phyloP scores from a whole-genome alignment of 1,284 basidiomycete genomes.

The Apiotrichum siamense region DNA sequence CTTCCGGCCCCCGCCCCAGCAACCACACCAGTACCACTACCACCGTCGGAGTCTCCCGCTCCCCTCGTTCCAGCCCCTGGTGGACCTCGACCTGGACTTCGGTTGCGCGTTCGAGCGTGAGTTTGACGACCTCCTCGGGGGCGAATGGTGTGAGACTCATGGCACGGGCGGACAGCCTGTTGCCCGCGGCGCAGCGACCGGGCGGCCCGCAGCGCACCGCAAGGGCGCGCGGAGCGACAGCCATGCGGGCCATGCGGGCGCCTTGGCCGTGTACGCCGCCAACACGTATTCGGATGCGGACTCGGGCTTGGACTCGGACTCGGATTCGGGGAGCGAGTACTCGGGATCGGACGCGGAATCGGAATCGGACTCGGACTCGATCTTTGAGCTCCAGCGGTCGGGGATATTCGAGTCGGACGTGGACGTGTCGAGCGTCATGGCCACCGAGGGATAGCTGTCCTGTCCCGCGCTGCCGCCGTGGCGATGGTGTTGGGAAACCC shows the following conservation, averaged over 20 bases:
- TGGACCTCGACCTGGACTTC: not conserved
- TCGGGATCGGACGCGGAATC: no score
- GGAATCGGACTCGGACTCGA: not conserved
- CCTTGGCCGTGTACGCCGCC: no score
- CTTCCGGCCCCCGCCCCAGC: not conserved
- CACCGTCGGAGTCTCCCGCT: not conserved
- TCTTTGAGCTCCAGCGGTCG: not conserved
- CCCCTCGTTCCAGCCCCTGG: not conserved
- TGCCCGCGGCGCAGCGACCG: not conserved
- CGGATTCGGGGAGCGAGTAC: not conserved
- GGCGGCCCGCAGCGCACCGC: not conserved
- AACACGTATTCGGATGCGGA: no score
- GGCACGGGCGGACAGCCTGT: not conserved
- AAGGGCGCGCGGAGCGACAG: not conserved
- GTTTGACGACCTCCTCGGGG: not conserved
- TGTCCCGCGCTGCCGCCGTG: no score
- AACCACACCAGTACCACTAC: not conserved
- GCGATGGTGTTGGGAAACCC: no score
- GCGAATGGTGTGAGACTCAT: no score
- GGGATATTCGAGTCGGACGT: not conserved
- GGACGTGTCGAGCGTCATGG: not conserved
- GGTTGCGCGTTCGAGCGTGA: not conserved
- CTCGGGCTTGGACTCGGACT: not conserved
- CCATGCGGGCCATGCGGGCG: not conserved
- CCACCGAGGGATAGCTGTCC: not conserved